Conservation (phyloP, 345 rosid genomes). For the Eucalyptus polybractea region DNA sequence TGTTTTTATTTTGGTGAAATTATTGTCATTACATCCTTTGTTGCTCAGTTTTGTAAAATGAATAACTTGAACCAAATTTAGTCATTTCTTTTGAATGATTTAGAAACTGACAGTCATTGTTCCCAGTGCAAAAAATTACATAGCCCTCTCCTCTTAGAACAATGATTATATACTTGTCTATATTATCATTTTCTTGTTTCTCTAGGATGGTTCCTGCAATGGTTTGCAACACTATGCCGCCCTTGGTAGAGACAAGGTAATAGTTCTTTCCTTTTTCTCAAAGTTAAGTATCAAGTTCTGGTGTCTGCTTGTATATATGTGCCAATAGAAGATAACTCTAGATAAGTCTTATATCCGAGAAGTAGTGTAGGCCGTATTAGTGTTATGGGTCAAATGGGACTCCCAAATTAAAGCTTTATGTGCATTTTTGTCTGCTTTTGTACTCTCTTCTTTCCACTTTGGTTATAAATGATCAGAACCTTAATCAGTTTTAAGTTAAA, state of each 20-base stretch:
- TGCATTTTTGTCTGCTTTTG: neutral
- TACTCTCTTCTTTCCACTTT: neutral
- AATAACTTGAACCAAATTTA: neutral
- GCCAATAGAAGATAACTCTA: neutral
- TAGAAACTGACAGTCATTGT: neutral
- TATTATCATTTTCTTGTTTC: neutral
- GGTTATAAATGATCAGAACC: neutral
- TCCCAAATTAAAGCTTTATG: neutral
- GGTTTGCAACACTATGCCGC: constrained; percentile 99
- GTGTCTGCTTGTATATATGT: neutral
- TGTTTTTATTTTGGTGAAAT: neutral
- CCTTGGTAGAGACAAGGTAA: constrained; percentile 97
- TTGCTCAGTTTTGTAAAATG: neutral
- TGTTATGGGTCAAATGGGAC: neutral
- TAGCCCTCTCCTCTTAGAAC: neutral
- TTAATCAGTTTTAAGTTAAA: neutral
- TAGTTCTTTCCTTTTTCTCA: neutral
- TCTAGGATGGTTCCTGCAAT: constrained; percentile 98
- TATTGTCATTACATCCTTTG: neutral
- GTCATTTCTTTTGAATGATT: neutral
- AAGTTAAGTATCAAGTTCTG: neutral
- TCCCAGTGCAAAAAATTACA: neutral
- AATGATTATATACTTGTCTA: neutral
- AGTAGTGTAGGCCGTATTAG: neutral
- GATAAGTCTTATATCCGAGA: neutral